phyloP scores from a whole-genome alignment of 192 early-diverging fungal genomes.

The Dissophora globulifera region DNA sequence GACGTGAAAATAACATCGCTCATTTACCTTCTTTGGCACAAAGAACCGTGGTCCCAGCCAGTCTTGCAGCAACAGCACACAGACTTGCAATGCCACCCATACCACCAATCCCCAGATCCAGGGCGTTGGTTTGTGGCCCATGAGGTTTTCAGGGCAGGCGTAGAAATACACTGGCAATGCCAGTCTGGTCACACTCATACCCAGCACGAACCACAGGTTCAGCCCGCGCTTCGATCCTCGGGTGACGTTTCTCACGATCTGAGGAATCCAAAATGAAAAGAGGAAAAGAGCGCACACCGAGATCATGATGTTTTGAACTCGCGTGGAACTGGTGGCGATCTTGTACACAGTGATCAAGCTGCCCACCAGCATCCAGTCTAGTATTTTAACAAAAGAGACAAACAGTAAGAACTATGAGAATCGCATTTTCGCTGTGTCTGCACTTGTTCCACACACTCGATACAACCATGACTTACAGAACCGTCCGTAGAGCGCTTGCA shows the following conservation, averaged over 20 bases:
- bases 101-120: constrained; percentile 64
- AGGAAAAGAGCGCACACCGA: constrained; percentile 54
- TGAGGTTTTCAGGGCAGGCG: constrained; percentile 67
- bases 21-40: constrained; percentile 68
- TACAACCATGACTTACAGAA: constrained; percentile 73
- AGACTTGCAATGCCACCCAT: constrained; percentile 69
- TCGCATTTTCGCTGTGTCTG: too few species aligned
- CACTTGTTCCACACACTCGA: too few species aligned
- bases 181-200: constrained; percentile 66
- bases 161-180: constrained; percentile 68
- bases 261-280: constrained; percentile 87
- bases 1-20: too few species aligned
- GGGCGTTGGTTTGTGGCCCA: constrained; percentile 61
- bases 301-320: constrained; percentile 59
- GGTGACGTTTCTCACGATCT: constrained; percentile 75
- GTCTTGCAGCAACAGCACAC: constrained; percentile 73
- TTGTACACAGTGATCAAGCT: constrained; percentile 74
- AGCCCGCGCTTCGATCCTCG: constrained; percentile 71
- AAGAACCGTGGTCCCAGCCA: constrained; percentile 77
- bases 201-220: constrained; percentile 66
- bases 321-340: constrained; percentile 59
- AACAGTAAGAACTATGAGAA: background rate
- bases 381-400: constrained; percentile 4
- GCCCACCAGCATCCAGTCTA: constrained; percentile 66
- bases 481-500: constrained; percentile 64